A percentile compares a stretch with the other conserved stretches of the same genome.
Evolutionary conservation across 768 basidiomycete genomes (phyloP).

Genomic region (Suillus lakei): DNA sequence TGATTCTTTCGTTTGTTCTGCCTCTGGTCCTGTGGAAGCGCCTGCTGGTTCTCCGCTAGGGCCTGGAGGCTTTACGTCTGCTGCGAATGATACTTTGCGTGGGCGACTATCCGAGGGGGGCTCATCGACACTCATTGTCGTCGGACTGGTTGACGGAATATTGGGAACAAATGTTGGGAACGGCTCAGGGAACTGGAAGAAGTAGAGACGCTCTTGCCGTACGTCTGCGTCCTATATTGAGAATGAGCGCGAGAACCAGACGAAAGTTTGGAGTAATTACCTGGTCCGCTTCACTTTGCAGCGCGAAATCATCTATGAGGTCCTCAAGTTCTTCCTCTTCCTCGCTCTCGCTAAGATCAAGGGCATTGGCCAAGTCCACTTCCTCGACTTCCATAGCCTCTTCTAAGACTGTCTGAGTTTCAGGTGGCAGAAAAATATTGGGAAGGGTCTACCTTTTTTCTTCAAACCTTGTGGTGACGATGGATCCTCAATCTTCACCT

Average conservation of each 20-base stretch:
- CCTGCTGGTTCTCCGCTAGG: slow-evolving; percentile 28
- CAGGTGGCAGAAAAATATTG: background rate
- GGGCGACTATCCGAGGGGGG: slow-evolving; percentile 42
- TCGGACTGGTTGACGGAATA: slow-evolving; percentile 32
- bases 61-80: slow-evolving; percentile 58
- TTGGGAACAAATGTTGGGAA: slow-evolving; percentile 74
- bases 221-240: slow-evolving; percentile 48
- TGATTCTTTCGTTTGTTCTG: slow-evolving; percentile 34
- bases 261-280: slow-evolving; percentile 30
- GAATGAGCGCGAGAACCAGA: background rate
- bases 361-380: slow-evolving; percentile 58
- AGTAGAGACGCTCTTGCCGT: slow-evolving; percentile 73
- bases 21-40: slow-evolving; percentile 20
- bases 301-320: slow-evolving; percentile 71
- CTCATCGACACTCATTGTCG: slow-evolving; percentile 40
- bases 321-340: slow-evolving; percentile 82
- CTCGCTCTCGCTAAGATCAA: slow-evolving; percentile 76
- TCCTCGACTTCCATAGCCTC: slow-evolving; percentile 37
- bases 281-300: slow-evolving; percentile 42
- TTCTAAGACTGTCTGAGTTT: background rate
- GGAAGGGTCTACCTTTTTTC: slow-evolving; percentile 36
- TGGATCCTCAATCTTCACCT: slow-evolving; percentile 52
- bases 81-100: slow-evolving; percentile 62
- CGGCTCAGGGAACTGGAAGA: slow-evolving; percentile 89
- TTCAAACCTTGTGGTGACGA: slow-evolving; percentile 29